Evolutionary conservation across 1,284 basidiomycete genomes (phyloP).

Genomic region (Blastosporella zonata): DNA sequence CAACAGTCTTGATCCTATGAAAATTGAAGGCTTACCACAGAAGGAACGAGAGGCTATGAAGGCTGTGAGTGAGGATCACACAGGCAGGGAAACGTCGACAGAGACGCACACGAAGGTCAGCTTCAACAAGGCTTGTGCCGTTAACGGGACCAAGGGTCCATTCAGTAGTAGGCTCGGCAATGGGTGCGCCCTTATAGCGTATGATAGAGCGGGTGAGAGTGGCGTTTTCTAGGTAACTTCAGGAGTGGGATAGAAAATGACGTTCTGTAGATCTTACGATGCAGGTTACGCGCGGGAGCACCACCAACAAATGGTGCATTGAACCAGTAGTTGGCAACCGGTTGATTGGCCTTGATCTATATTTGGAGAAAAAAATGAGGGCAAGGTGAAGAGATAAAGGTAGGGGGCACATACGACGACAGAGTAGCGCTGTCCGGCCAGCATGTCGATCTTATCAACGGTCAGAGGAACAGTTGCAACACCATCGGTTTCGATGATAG

Average conservation of each 20-base stretch:
- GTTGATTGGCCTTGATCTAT: conserved; percentile 33
- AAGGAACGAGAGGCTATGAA: conserved; percentile 11
- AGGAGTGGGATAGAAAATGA: neutral
- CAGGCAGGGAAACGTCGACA: neutral
- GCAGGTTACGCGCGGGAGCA: conserved; percentile 18
- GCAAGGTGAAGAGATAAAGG: neutral
- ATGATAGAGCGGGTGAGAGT: conserved; percentile 28
- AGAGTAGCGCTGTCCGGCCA: conserved; percentile 32
- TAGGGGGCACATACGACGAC: conserved; percentile 25
- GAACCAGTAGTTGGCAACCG: conserved; percentile 39
- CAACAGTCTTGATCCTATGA: neutral
- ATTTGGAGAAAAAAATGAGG: neutral
- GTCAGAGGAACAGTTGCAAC: conserved; percentile 23
- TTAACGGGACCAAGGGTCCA: conserved; percentile 28
- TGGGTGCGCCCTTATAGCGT: conserved; percentile 33
- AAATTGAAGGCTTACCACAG: conserved; percentile 3
- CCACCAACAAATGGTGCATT: conserved; percentile 25
- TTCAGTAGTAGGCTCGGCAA: conserved; percentile 27
- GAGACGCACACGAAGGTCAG: conserved; percentile 19
- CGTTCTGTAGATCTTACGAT: conserved; percentile 13
- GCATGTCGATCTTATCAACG: conserved; percentile 29
- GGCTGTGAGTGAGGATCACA: neutral
- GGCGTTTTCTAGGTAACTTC: conserved; percentile 15
- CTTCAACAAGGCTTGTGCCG: conserved; percentile 20
- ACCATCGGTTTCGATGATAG: conserved; percentile 53